These are phyloP conservation scores for Entomortierella chlamydospora DNA, from an alignment of 192 early-diverging fungal genomes.

Conservation along the genomic window DNA sequence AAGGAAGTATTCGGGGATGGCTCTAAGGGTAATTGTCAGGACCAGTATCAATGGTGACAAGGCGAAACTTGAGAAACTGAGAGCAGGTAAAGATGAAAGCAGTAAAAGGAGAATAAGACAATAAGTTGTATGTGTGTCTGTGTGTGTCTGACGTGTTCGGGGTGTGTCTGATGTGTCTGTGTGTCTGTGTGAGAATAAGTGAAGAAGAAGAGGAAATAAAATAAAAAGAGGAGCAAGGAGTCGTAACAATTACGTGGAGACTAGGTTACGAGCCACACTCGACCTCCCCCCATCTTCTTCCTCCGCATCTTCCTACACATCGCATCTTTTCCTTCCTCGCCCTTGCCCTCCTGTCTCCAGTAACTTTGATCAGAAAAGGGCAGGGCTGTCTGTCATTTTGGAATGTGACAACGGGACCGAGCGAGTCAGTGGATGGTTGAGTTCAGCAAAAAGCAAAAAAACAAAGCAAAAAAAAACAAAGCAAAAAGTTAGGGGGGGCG, in stretches of 20 bases:
- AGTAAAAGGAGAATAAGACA: not conserved
- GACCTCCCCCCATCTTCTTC: not conserved
- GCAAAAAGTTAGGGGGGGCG: not conserved
- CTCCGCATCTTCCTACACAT: not conserved
- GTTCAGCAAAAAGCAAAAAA: not conserved
- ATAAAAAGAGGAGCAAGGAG: slow-evolving; percentile 3
- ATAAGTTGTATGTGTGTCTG: not conserved
- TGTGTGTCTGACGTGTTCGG: no score
- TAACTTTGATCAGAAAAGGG: not conserved
- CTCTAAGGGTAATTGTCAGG: not conserved
- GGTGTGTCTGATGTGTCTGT: not conserved
- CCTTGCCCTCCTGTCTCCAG: no score
- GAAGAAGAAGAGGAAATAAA: not conserved
- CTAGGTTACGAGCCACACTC: not conserved
- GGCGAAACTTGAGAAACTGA: no score
- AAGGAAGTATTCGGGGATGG: not conserved
- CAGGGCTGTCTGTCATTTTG: not conserved
- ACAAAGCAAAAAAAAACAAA: not conserved
- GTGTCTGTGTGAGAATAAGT: not conserved
- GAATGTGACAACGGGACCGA: not conserved
- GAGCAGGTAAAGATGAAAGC: not conserved
- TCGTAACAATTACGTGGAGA: not conserved
- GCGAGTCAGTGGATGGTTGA: not conserved
- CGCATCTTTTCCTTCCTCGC: not conserved
- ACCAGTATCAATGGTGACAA: no score